Evolutionary conservation across 2,329 filamentous ascomycete species (phyloP).

Genomic region (Fusarium graminum): DNA sequence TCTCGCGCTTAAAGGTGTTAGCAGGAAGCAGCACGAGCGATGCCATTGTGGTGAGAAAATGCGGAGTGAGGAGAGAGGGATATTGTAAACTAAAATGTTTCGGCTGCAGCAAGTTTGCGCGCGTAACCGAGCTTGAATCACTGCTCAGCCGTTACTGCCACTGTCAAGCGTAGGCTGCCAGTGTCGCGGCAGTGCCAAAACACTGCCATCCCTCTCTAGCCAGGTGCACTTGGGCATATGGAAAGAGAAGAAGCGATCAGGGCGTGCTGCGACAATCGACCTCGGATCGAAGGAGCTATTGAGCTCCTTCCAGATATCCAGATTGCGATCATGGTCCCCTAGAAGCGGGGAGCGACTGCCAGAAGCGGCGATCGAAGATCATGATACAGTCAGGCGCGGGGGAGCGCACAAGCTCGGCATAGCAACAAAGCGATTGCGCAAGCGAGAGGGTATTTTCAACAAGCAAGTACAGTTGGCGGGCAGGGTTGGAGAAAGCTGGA

Average conservation of each 20-base stretch:
- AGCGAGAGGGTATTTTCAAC: conserved; percentile 11
- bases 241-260: conserved; percentile 15
- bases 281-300: conserved; percentile 44
- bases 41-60: conserved; percentile 35
- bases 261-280: conserved; percentile 33
- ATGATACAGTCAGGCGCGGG: conserved; percentile 40
- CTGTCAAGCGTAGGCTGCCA: conserved; percentile 7
- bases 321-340: conserved; percentile 31
- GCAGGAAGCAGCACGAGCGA: conserved; percentile 29
- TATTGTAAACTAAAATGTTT: conserved; percentile 20
- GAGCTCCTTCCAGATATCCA: conserved; percentile 29
- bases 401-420: conserved; percentile 39
- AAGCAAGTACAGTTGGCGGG: conserved; percentile 16
- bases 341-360: conserved; percentile 41
- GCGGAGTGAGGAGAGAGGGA: conserved; percentile 26
- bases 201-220: conserved; percentile 2
- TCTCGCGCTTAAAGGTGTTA: conserved; percentile 77
- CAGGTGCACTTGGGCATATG: conserved; percentile 4
- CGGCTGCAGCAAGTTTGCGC: conserved; percentile 20
- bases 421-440: conserved; percentile 35
- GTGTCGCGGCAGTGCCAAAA: conserved; percentile 10
- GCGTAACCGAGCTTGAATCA: conserved; percentile 35
- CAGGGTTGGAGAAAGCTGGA: conserved; percentile 22
- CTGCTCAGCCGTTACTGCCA: conserved; percentile 19
- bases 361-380: conserved; percentile 28